Evolutionary conservation across 2,329 filamentous ascomycete genomes (phyloP), one percentile per base, ranked within the genome.

Genomic region (Zalaria sp.): DNA sequence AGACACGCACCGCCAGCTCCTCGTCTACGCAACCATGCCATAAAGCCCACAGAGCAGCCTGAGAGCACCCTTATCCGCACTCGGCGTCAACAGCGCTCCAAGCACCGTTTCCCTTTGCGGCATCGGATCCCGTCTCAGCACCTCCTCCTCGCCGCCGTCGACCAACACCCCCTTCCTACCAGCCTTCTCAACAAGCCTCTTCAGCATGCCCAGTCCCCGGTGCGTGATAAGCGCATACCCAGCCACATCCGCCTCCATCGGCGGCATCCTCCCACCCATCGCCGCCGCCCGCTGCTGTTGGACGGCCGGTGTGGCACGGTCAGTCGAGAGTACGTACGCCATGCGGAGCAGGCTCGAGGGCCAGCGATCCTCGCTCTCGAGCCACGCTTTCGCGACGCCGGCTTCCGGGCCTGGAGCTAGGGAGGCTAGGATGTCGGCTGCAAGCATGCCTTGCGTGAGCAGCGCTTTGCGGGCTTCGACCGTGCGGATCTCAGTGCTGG

Each of bases 381-480:
- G 72, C 88, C 91, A 96, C 0, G 75, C 69, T 43, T 77, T 76
- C 3, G 88, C 81, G 5, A 95, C 64, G 5, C 18, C 26, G 3
- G 42, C 39, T 9, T 44, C 38, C 8, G 34, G 29, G 2, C 32
- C 25, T 4, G 43, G 56, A 3, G 78, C 76, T 27, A 95, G 68
- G 6, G 79, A 79, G 0, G 86, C 78, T 3, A 96, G 65, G 40
- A 96, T 93, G 51, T 96, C 88, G 0, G 86, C 88, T 1, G 87
- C 83, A 4, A 96, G 70, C 52, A 96, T 75, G 1, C 87, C 88
- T 62, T 98, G 91, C 73, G 93, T 91, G 7, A 98, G 66, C 53
- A 86, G 81, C 0, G 91, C 82, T 60, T 93, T 94, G 43, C 91
- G 79, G 3, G 76, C 77, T 57, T 95, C 87, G 4, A 91, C 75